Conservation (phyloP, 2,329 filamentous ascomycete genomes). For the Colletotrichum plurivorum region DNA sequence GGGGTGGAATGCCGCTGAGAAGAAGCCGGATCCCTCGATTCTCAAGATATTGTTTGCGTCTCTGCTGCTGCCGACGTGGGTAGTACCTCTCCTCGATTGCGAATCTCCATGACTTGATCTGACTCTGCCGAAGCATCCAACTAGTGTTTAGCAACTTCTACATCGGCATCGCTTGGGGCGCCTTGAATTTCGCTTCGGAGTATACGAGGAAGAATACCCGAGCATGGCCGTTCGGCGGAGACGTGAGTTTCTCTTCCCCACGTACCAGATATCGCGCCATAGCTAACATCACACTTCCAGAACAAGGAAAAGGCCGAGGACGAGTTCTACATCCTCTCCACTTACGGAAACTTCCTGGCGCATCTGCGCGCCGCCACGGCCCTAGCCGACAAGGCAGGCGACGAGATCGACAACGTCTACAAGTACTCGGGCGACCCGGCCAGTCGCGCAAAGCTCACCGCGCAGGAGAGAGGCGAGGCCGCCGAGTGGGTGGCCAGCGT, state of each 20-base stretch:
- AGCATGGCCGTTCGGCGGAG: constrained; percentile 75
- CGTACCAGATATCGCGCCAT: not conserved
- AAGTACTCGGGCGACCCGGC: constrained; percentile 50
- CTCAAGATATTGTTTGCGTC: constrained; percentile 68
- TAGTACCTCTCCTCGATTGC: not conserved
- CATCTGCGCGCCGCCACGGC: constrained; percentile 73
- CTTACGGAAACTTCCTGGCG: constrained; percentile 75
- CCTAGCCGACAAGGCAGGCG: constrained; percentile 69
- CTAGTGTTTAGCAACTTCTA: constrained; percentile 78
- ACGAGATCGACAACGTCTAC: constrained; percentile 63
- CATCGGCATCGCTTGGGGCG: constrained; percentile 73
- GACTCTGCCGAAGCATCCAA: constrained; percentile 64
- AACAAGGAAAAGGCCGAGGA: constrained; percentile 71
- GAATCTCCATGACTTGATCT: not conserved
- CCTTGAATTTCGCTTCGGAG: constrained; percentile 66
- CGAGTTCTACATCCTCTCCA: constrained; percentile 76
- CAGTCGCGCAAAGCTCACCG: constrained; percentile 61
- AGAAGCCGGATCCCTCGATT: constrained; percentile 64
- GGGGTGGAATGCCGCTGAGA: constrained; percentile 68
- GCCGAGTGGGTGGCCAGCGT: constrained; percentile 74
- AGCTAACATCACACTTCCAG: constrained; percentile 39
- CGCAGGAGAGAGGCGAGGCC: constrained; percentile 68
- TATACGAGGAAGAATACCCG: constrained; percentile 72
- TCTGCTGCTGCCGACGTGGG: constrained; percentile 71
- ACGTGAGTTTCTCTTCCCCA: constrained; percentile 54